A percentile compares a stretch with the other conserved stretches of the same genome.
Evolutionary conservation across 83 land plant genomes (phyloP).

Genomic region (Thuja plicata): DNA sequence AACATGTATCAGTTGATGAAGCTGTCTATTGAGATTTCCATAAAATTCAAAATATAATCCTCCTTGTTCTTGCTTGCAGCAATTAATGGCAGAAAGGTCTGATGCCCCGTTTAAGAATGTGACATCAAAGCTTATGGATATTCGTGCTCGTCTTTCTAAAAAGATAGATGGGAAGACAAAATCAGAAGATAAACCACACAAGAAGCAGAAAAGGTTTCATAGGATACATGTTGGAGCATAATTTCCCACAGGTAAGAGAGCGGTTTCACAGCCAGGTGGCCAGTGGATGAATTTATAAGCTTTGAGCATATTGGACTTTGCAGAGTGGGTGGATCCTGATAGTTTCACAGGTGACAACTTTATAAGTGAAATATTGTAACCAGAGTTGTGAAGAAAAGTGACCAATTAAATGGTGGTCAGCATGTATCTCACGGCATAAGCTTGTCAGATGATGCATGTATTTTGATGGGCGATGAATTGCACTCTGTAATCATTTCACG

Average conservation of each 20-base stretch:
- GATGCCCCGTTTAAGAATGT: constrained; percentile 87
- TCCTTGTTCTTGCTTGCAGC: constrained; percentile 29
- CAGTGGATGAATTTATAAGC: neutral
- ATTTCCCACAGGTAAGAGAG: neutral
- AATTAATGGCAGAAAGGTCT: constrained; percentile 67
- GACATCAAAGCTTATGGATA: constrained; percentile 60
- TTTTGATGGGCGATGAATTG: neutral
- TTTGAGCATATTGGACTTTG: neutral
- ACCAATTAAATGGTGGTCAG: neutral
- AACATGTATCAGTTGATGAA: neutral
- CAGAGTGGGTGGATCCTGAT: neutral
- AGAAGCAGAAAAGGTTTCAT: constrained; percentile 44
- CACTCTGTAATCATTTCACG: neutral
- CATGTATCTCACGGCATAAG: neutral
- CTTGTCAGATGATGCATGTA: neutral
- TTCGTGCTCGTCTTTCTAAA: constrained; percentile 52
- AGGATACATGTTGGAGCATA: constrained; percentile 3
- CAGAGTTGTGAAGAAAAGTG: neutral
- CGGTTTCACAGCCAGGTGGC: neutral
- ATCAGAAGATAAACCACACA: constrained; percentile 31
- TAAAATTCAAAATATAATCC: neutral
- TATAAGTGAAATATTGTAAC: neutral
- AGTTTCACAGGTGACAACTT: neutral
- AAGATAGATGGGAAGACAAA: constrained; percentile 39
- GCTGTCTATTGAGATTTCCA: neutral